Evolutionary conservation across 2,329 filamentous ascomycete genomes (phyloP).

Genomic region (Colletotrichum karsti): DNA sequence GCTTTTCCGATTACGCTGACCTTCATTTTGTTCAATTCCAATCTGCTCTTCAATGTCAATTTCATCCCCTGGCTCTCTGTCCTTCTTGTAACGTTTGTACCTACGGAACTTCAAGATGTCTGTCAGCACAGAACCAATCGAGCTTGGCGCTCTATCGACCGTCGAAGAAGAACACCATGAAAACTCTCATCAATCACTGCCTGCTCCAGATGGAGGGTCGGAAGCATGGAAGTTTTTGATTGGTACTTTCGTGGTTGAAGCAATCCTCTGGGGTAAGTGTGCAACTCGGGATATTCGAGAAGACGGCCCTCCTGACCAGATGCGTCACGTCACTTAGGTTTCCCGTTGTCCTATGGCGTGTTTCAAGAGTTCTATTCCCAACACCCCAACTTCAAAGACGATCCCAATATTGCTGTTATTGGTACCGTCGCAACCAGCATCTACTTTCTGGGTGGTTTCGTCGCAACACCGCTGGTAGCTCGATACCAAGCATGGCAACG

Average conservation of each 20-base stretch:
- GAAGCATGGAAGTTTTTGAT: neutral
- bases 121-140: too few species aligned
- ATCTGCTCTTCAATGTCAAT: too few species aligned
- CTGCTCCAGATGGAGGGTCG: neutral
- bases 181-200: neutral
- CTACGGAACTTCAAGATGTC: too few species aligned
- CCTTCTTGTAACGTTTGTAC: too few species aligned
- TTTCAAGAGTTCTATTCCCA: conserved; percentile 40
- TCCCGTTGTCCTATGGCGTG: conserved; percentile 37
- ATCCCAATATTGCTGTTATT: conserved; percentile 34
- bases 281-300: too few species aligned
- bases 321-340: conserved; percentile 17
- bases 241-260: neutral
- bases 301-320: neutral
- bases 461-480: conserved; percentile 32
- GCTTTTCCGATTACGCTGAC: too few species aligned
- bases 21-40: too few species aligned
- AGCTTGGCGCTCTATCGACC: too few species aligned
- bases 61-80: too few species aligned
- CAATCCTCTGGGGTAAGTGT: conserved; percentile 1
- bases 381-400: conserved; percentile 32
- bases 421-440: conserved; percentile 35
- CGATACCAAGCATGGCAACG: conserved; percentile 30
- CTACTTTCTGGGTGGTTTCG: conserved; percentile 35
- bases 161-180: too few species aligned